A percentile compares a stretch with the other conserved stretches of the same genome.
phyloP scores from a whole-genome alignment of 2,329 filamentous ascomycete genomes.

The Alternaria ethzedia region DNA sequence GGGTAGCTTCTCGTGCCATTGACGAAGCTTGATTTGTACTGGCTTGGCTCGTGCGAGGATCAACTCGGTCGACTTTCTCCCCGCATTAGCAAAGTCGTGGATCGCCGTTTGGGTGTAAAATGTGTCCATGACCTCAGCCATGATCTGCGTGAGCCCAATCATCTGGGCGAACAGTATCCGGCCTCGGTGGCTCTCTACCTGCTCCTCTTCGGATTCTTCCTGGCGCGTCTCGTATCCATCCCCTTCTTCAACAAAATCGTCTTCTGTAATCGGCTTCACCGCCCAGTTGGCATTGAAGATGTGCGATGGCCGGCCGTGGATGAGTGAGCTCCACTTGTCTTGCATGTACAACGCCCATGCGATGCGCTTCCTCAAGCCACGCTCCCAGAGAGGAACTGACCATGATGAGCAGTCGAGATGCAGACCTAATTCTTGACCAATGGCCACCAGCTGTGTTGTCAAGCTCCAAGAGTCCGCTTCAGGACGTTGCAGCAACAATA shows the following conservation, averaged over 20 bases:
- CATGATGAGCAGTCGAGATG: constrained; percentile 86
- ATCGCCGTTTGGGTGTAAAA: constrained; percentile 84
- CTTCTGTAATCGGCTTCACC: constrained; percentile 67
- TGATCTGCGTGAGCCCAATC: constrained; percentile 75
- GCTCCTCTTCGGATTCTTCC: constrained; percentile 61
- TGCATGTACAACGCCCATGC: constrained; percentile 95
- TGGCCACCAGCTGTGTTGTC: constrained; percentile 85
- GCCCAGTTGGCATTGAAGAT: constrained; percentile 76
- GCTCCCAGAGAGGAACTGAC: constrained; percentile 89
- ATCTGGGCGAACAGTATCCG: constrained; percentile 76
- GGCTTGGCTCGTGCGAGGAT: constrained; percentile 79
- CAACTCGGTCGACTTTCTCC: constrained; percentile 72
- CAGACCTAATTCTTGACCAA: constrained; percentile 84
- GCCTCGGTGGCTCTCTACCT: constrained; percentile 69
- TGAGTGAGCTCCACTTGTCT: constrained; percentile 87
- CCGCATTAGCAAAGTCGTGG: constrained; percentile 69
- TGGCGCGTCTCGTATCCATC: constrained; percentile 59
- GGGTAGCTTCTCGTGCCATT: constrained; percentile 79
- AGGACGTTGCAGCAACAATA: constrained; percentile 75
- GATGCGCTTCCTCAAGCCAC: constrained; percentile 80
- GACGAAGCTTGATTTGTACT: constrained; percentile 80
- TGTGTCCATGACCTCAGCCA: constrained; percentile 80
- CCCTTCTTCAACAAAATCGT: constrained; percentile 73
- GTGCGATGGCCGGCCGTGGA: constrained; percentile 85
- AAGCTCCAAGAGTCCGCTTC: constrained; percentile 82